Base-by-base conservation (phyloP, 768 basidiomycete genomes). In the Saitozyma sp. region DNA sequence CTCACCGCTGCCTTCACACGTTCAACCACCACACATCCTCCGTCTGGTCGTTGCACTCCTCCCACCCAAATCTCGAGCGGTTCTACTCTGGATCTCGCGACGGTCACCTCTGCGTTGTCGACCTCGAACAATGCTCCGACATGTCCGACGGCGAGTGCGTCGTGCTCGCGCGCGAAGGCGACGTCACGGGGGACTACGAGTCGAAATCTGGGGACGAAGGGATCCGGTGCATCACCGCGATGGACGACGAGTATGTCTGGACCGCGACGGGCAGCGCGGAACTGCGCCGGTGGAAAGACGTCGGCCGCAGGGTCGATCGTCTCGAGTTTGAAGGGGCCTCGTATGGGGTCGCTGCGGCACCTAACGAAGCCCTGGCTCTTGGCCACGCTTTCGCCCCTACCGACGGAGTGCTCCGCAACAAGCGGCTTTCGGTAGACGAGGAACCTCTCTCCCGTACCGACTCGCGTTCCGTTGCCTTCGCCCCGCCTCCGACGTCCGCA, bases 51-150 rank as follows among this genome's bases (percentile, higher is more conserved):
- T 82, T 99, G 8, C 86, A 86, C 74, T 95, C 93, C 9, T 84
- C 86, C 0, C 93, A 98, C 76, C 91, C 93, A 0, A 86, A 88
- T 8, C 83, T 99, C 56, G 87, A 86, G 76, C 83, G 87, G 1
- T 99, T 99, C 82, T 97, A 95, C 80, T 96, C 94, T 0, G 96
- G 95, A 9, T 95, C 97, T 70, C 85, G 90, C 38, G 86, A 89
- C 3, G 96, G 95, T 20, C n/a, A 82, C 88, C 61, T 98, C 8
- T 92, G 91, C 77, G 87, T 87, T 66, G 88, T 93, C n/a, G 96
- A 99, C 69, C 86, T 95, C 2, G 91, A 93, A 69, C 86, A 85
- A 45, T 89, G 87, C 63, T 80, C 83, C 13, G 90, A 93, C 59
- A 83, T 95, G 37, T 86, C 88, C 1, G 92, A 96, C 51, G 96